Evolutionary conservation across 495 filamentous ascomycete species (phyloP).

Genomic region (Stereocaulon alpinum): DNA sequence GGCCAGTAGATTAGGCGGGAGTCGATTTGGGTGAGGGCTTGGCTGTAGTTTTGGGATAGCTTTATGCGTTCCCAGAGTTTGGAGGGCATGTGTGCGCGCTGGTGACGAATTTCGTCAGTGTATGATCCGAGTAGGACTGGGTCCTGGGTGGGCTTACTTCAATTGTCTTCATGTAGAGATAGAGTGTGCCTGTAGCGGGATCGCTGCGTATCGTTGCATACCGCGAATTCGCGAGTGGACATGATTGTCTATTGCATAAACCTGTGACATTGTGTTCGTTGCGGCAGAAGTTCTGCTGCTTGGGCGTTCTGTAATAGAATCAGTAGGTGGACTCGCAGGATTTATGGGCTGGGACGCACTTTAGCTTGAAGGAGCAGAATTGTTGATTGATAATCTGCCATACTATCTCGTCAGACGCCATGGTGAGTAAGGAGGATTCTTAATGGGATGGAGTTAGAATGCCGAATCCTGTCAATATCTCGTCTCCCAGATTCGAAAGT

Average conservation of each 20-base stretch:
- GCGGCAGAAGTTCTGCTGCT: slow-evolving; percentile 87
- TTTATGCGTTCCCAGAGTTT: slow-evolving; percentile 95
- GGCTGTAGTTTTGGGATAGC: slow-evolving; percentile 79
- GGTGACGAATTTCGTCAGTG: slow-evolving; percentile 39
- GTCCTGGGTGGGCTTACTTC: not conserved
- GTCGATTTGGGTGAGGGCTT: slow-evolving; percentile 82
- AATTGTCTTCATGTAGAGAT: slow-evolving; percentile 95
- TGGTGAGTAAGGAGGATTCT: slow-evolving; percentile 25
- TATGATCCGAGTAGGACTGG: not conserved
- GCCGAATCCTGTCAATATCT: not conserved
- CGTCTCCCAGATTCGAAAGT: not conserved
- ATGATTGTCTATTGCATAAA: slow-evolving; percentile 88
- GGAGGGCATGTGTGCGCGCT: slow-evolving; percentile 74
- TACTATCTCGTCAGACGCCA: slow-evolving; percentile 92
- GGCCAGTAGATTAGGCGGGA: slow-evolving; percentile 88
- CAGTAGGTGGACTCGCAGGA: not conserved
- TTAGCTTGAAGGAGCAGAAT: slow-evolving; percentile 94
- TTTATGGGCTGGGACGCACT: slow-evolving; percentile 42
- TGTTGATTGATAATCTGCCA: slow-evolving; percentile 95
- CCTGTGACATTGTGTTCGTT: slow-evolving; percentile 95
- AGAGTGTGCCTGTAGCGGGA: slow-evolving; percentile 70
- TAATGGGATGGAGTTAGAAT: too few species aligned
- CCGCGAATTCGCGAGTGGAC: slow-evolving; percentile 88
- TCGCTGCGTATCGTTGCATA: slow-evolving; percentile 89
- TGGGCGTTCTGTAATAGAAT: slow-evolving; percentile 55